Percentiles rank a stretch among this genome's conserved stretches.
Conservation (phyloP, 164 flowering plant species). For the Nymphaea colorata region DNA sequence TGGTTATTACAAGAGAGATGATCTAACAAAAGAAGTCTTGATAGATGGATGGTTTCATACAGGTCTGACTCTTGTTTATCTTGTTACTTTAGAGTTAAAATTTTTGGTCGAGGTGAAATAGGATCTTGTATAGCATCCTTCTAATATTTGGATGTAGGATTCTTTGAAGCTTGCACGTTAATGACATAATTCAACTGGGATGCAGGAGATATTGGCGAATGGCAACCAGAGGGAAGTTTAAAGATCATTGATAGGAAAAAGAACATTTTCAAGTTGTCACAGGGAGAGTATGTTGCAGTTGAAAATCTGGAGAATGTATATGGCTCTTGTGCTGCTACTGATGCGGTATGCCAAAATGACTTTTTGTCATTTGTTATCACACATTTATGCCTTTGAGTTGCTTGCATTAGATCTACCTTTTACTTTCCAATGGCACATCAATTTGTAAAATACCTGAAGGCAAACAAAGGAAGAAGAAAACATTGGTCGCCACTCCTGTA, state of each 20-base stretch:
- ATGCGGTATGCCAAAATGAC: constrained; percentile 39
- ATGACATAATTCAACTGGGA: no score
- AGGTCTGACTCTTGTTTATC: constrained; percentile 20
- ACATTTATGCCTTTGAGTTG: no score
- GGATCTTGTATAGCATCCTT: no score
- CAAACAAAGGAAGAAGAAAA: no score
- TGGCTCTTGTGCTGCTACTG: constrained; percentile 49
- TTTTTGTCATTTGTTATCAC: no score
- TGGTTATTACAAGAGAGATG: constrained; percentile 89
- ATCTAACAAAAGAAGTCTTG: constrained; percentile 79
- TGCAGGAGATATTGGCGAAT: constrained; percentile 3
- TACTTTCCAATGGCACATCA: no score
- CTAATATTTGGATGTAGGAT: neutral
- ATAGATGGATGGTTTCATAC: constrained; percentile 97
- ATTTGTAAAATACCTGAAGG: no score
- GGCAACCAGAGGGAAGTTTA: constrained; percentile 87
- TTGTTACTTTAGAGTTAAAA: no score
- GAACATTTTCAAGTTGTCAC: constrained; percentile 96
- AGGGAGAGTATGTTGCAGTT: constrained; percentile 98
- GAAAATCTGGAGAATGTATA: constrained; percentile 91
- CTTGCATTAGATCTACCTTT: no score
- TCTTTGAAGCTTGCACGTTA: neutral
- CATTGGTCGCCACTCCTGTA: no score
- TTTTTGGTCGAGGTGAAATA: no score
- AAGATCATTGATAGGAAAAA: constrained; percentile 96